Base-by-base conservation (phyloP, 371 early-diverging fungal genomes). In the Rhizopus microsporus region DNA sequence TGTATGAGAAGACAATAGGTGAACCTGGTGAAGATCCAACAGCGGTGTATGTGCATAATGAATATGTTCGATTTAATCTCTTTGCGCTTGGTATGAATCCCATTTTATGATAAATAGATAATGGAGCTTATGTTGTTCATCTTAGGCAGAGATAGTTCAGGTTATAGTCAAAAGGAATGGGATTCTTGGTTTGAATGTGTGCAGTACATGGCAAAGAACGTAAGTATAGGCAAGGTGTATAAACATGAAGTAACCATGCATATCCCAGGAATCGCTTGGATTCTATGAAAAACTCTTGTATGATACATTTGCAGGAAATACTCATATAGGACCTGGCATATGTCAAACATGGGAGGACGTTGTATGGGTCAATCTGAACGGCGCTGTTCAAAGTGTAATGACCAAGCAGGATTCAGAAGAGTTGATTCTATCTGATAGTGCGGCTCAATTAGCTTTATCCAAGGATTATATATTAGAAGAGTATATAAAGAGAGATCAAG, bases 301-400 rank as follows among this genome's bases (percentile, higher is more conserved):
- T 16, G 9, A 60, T 10, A 42, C 37, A 35, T 6, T 42, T 13
- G 34, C 44, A 54, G 54, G 40, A 23, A 9, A 53, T 31, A 30
- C 12, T 15, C 12, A 53, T 40, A 8, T 51, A 62, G 54, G 39
- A 53, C 8, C 40, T 64, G 15, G 53, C 62, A 49, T 59, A 33
- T 68, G 73, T 35, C 39, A 65, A 16, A 65, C 71, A 2, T 76
- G 71, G 71, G 72, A 76, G 51, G 71, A 71, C 51, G 55, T 72
- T 1, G 43, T 76, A 10, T 76, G 77, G 77, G 57, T 65, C 0
- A 68, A 60, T 16, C 62, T 67, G 47, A 72, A 76, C 50, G 47
- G 46, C 8, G 43, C 23, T 2, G 42, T 62, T 3, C 59, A 69
- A 34, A 45, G 55, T 23, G 8, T 48, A 2, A 16, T 64, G 39